phyloP scores from a whole-genome alignment of 768 basidiomycete species.

The Tulasnella sp. region DNA sequence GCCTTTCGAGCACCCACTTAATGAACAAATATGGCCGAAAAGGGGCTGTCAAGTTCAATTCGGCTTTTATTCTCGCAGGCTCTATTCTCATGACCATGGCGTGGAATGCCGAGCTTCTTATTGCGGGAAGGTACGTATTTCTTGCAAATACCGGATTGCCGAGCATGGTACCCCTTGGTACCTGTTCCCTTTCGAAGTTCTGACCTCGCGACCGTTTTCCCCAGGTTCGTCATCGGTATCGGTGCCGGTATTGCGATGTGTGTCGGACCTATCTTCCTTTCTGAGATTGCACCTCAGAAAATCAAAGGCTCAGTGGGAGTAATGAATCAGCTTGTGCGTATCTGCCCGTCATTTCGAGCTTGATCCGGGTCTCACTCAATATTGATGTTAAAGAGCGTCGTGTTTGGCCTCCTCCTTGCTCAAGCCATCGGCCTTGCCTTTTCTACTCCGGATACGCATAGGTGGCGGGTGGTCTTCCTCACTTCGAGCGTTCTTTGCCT shows the following conservation, averaged over 20 bases:
- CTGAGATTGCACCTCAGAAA: slow-evolving; percentile 37
- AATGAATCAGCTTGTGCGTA: slow-evolving; percentile 32
- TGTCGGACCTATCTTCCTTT: slow-evolving; percentile 37
- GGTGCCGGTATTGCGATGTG: slow-evolving; percentile 27
- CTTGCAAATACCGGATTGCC: not conserved
- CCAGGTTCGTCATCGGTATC: slow-evolving; percentile 23
- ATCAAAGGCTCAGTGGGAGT: slow-evolving; percentile 35
- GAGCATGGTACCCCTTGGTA: not conserved
- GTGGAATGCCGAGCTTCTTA: slow-evolving; percentile 7
- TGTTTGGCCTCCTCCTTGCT: slow-evolving; percentile 81
- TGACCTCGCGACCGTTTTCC: not conserved
- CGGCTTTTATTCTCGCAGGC: slow-evolving; percentile 54
- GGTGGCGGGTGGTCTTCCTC: slow-evolving; percentile 69
- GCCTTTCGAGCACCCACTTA: slow-evolving; percentile 58
- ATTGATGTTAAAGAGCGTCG: slow-evolving; percentile 43
- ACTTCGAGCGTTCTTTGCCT: slow-evolving; percentile 55
- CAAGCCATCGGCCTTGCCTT: slow-evolving; percentile 70
- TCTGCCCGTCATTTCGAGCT: not conserved
- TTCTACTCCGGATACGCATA: slow-evolving; percentile 51
- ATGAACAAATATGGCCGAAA: slow-evolving; percentile 72
- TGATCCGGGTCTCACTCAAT: no score
- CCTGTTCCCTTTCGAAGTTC: not conserved
- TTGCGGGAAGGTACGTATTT: slow-evolving; percentile 25
- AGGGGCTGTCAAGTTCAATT: slow-evolving; percentile 58
- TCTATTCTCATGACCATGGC: slow-evolving; percentile 41